Percentiles rank a stretch among this genome's conserved stretches.
These are phyloP conservation scores for Alternaria sp. DNA, from an alignment of 2,329 filamentous ascomycete species.

Conservation along the genomic window DNA sequence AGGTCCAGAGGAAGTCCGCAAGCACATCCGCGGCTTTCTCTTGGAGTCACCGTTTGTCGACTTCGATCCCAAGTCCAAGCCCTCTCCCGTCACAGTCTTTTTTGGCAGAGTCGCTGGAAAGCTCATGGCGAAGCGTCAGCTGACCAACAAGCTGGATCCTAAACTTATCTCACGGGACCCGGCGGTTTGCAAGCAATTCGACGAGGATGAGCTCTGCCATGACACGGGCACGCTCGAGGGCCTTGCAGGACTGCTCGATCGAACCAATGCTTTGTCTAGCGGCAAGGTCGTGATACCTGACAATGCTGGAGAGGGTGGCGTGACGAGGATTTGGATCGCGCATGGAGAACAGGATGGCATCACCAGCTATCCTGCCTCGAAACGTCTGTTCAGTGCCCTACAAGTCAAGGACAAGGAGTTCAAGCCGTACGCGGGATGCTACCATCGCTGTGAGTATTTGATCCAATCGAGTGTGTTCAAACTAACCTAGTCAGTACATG, in stretches of 20 bases:
- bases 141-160: conserved; percentile 70
- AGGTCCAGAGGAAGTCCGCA: conserved; percentile 61
- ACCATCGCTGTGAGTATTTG: conserved; percentile 68
- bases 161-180: conserved; percentile 73
- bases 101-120: conserved; percentile 72
- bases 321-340: conserved; percentile 72
- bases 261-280: conserved; percentile 67
- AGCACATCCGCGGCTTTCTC: conserved; percentile 74
- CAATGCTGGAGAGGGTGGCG: conserved; percentile 58
- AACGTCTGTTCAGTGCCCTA: conserved; percentile 68
- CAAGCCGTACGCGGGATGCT: conserved; percentile 78
- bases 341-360: conserved; percentile 80
- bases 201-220: conserved; percentile 76
- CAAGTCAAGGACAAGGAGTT: conserved; percentile 72
- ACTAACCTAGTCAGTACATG: conserved; percentile 45
- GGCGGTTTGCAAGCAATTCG: conserved; percentile 66
- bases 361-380: conserved; percentile 70
- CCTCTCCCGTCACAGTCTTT: conserved; percentile 68
- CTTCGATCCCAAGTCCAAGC: conserved; percentile 71
- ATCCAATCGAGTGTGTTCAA: background rate
- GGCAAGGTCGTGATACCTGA: conserved; percentile 61
- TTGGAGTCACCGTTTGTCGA: conserved; percentile 81
- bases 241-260: conserved; percentile 77
- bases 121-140: conserved; percentile 72
- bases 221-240: conserved; percentile 87